These are phyloP conservation scores for Nicotiana obtusifolia DNA, from an alignment of 257 asterid species.

Conservation along the genomic window DNA sequence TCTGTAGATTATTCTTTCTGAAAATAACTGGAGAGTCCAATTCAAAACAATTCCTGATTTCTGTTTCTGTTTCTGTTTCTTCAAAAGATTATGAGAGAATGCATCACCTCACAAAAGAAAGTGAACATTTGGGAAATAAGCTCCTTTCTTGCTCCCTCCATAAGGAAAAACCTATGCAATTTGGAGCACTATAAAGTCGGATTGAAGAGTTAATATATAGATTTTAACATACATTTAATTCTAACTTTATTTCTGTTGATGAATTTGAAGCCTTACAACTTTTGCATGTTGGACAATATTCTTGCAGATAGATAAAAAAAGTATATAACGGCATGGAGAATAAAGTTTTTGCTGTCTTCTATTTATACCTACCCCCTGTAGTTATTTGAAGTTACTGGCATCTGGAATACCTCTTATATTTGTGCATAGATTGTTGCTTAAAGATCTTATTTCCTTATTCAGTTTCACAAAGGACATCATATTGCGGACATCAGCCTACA, in stretches of 20 bases:
- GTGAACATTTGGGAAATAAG: background rate
- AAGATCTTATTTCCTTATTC: background rate
- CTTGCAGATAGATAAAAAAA: background rate
- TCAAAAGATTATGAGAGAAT: background rate
- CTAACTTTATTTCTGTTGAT: background rate
- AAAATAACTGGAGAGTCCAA: background rate
- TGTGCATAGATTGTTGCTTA: background rate
- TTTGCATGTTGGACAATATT: background rate
- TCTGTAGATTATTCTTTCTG: background rate
- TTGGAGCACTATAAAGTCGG: background rate
- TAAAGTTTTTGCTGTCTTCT: background rate
- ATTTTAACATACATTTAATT: too few relatives aligned
- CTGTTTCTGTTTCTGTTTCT: background rate
- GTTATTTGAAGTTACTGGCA: background rate
- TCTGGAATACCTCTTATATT: background rate
- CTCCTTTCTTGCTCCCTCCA: background rate
- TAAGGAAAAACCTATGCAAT: background rate
- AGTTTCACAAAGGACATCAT: conserved; percentile 27
- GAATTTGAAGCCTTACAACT: background rate
- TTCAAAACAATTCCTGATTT: background rate
- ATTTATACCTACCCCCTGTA: background rate
- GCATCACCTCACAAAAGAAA: background rate
- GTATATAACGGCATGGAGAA: background rate
- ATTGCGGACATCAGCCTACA: conserved; percentile 29
- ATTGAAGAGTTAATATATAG: conserved; percentile 1